A percentile compares a stretch with the other conserved stretches of the same genome.
Conservation (phyloP, 164 flowering plant genomes). For the Vitis labrusca region DNA sequence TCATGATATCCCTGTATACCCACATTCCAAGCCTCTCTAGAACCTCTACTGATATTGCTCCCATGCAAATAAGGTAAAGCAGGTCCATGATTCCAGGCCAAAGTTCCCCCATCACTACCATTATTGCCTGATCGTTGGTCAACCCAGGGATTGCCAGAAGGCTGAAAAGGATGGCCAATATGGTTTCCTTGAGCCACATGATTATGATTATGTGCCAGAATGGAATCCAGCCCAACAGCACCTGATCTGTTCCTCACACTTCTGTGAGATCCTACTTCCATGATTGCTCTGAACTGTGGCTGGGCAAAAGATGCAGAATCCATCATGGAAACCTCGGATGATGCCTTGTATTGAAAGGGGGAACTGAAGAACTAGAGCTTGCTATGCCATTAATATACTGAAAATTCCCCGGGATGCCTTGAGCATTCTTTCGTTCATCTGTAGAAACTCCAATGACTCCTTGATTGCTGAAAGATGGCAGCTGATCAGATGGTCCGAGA, state of each 20-base stretch:
- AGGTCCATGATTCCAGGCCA: constrained; percentile 50
- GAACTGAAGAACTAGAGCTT: constrained; percentile 52
- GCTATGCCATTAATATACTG: constrained; percentile 41
- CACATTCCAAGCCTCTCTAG: constrained; percentile 39
- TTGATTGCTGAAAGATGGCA: constrained; percentile 46
- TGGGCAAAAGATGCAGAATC: constrained; percentile 30
- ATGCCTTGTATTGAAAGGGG: constrained; percentile 36
- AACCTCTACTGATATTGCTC: constrained; percentile 35
- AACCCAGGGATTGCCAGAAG: constrained; percentile 39
- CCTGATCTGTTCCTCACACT: constrained; percentile 48
- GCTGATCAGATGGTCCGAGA: constrained; percentile 43
- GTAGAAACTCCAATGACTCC: constrained; percentile 36
- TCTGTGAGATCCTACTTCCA: constrained; percentile 41
- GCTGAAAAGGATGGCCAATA: constrained; percentile 46
- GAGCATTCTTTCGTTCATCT: constrained; percentile 56
- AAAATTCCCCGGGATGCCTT: constrained; percentile 39
- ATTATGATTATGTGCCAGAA: constrained; percentile 34
- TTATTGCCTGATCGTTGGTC: constrained; percentile 40
- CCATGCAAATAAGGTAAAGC: constrained; percentile 29
- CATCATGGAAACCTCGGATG: constrained; percentile 32
- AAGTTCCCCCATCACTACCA: constrained; percentile 39
- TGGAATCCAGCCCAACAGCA: constrained; percentile 36
- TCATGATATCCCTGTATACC: constrained; percentile 47
- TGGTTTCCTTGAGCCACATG: constrained; percentile 47
- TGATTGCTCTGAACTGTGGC: constrained; percentile 37